Conservation (phyloP, 2,329 filamentous ascomycete species). For the Aspergillus melleus region DNA sequence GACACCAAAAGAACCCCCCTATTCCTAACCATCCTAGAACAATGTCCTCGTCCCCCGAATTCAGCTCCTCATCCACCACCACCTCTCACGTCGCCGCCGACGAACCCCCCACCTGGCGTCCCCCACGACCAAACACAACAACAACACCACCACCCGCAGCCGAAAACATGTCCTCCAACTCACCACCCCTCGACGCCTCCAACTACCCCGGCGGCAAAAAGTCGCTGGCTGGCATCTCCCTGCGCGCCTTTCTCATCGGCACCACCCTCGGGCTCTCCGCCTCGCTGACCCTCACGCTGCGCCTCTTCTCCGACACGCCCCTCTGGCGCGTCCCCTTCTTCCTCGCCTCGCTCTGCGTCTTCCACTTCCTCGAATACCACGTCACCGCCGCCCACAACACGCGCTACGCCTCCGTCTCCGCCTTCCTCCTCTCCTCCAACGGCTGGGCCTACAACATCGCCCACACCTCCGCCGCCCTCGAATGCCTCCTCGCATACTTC, state of each 20-base stretch:
- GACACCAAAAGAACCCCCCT: background rate
- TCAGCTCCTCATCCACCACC: background rate
- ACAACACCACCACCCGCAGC: slow-evolving; percentile 3
- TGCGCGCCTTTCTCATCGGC: slow-evolving; percentile 47
- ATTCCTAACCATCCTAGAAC: background rate
- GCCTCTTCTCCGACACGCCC: slow-evolving; percentile 25
- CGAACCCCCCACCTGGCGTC: slow-evolving; percentile 16
- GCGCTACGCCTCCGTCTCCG: slow-evolving; percentile 65
- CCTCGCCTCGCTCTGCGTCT: slow-evolving; percentile 64
- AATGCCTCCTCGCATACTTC: slow-evolving; percentile 57
- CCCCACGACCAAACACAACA: slow-evolving; percentile 10
- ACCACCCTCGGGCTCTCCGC: slow-evolving; percentile 38
- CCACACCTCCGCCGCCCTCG: slow-evolving; percentile 70
- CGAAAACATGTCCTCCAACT: slow-evolving; percentile 9
- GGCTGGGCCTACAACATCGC: slow-evolving; percentile 82
- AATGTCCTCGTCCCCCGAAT: background rate
- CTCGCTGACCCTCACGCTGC: slow-evolving; percentile 30
- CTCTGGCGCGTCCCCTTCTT: slow-evolving; percentile 61
- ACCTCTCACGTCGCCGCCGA: background rate
- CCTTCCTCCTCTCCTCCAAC: slow-evolving; percentile 83
- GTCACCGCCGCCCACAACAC: slow-evolving; percentile 85
- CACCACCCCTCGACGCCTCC: slow-evolving; percentile 26
- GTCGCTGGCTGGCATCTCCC: slow-evolving; percentile 46
- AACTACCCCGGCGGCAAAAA: slow-evolving; percentile 41
- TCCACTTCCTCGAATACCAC: slow-evolving; percentile 97